These are phyloP conservation scores for Neurospora sp. DNA, from an alignment of 495 filamentous ascomycete species.

Conservation along the genomic window DNA sequence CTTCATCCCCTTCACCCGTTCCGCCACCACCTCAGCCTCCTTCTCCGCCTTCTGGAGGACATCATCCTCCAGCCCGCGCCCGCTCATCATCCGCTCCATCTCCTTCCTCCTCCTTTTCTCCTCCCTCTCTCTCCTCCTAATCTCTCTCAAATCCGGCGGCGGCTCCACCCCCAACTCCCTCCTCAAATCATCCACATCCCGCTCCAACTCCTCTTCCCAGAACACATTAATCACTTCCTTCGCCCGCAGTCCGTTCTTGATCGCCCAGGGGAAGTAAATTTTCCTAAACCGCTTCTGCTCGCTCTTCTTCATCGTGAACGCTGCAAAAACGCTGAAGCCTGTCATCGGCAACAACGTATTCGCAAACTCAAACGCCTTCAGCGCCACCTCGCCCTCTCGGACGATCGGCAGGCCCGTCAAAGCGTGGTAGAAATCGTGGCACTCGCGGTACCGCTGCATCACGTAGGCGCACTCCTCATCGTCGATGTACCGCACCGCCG, in stretches of 20 bases:
- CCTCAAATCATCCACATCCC: conserved; percentile 69
- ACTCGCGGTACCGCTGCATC: conserved; percentile 96
- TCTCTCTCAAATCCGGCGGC: conserved; percentile 80
- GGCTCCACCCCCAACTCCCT: conserved; percentile 68
- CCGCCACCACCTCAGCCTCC: not conserved
- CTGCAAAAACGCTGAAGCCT: conserved; percentile 52
- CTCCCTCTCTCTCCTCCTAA: conserved; percentile 57
- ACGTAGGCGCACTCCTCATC: conserved; percentile 94
- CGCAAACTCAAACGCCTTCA: conserved; percentile 94
- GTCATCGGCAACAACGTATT: conserved; percentile 96
- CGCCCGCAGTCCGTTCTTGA: conserved; percentile 64
- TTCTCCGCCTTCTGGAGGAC: not conserved
- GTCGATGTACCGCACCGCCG: conserved; percentile 77
- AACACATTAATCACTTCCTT: conserved; percentile 93
- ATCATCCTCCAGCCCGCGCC: not conserved
- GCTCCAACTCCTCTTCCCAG: conserved; percentile 92
- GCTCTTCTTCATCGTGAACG: conserved; percentile 65
- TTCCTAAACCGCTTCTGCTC: conserved; percentile 64
- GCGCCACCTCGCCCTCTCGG: conserved; percentile 83
- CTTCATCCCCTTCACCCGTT: not conserved
- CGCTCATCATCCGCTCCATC: conserved; percentile 12
- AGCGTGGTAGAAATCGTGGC: conserved; percentile 97
- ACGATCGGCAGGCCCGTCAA: conserved; percentile 87
- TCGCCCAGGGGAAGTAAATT: conserved; percentile 82
- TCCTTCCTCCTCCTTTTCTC: conserved; percentile 57